These are phyloP conservation scores for Fraxinus paxiana DNA, from an alignment of 305 asterid genomes.

Conservation along the genomic window DNA sequence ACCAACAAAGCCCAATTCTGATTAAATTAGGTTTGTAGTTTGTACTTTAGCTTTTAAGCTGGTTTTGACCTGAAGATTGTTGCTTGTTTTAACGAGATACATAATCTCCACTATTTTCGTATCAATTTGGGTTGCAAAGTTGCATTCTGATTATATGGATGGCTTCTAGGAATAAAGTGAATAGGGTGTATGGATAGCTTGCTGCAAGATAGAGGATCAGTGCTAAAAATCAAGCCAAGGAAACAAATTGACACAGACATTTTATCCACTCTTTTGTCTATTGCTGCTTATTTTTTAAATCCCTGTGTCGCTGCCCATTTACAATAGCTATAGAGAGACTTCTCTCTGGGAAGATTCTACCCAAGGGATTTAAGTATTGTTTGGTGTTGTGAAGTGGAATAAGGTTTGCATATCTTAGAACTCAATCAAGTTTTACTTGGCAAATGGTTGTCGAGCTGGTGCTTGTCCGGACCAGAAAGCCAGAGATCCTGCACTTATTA, in stretches of 20 bases:
- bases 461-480: background rate
- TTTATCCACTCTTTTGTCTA: background rate
- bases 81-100: background rate
- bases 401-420: background rate
- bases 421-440: background rate
- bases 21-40: background rate
- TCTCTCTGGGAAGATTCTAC: background rate
- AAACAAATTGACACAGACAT: background rate
- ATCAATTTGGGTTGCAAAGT: background rate
- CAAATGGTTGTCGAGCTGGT: background rate
- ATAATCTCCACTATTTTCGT: background rate
- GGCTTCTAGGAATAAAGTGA: background rate
- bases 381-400: background rate
- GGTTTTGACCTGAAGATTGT: background rate
- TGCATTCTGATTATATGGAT: background rate
- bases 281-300: background rate
- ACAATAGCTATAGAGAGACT: background rate
- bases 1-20: background rate
- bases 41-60: background rate
- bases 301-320: background rate
- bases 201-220: background rate
- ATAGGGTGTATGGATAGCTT: background rate
- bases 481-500: background rate
- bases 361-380: background rate
- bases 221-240: background rate